Percentiles rank a stretch among this genome's conserved stretches.
Evolutionary conservation across 805 yeast genomes (phyloP).

Genomic region (Brettanomyces sp.): DNA sequence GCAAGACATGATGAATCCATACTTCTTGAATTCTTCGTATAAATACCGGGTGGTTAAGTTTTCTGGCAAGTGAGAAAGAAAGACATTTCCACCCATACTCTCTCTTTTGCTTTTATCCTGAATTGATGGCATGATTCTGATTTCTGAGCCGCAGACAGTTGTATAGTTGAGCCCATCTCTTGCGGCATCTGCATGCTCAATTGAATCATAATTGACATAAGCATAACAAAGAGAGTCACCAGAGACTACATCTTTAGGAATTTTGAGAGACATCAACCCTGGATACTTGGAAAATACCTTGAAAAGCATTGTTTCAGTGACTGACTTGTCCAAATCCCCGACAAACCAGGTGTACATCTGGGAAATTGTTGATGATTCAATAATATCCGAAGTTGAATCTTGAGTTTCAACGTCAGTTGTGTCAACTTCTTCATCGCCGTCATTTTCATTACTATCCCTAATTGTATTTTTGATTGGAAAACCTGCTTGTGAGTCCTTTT

Average conservation of each 20-base stretch:
- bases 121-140: conserved; percentile 48
- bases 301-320: conserved; percentile 40
- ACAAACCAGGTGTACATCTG: conserved; percentile 30
- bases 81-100: conserved; percentile 40
- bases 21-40: conserved; percentile 19
- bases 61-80: conserved; percentile 36
- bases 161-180: conserved; percentile 48
- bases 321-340: conserved; percentile 47
- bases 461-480: not conserved
- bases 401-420: not conserved
- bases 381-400: not conserved
- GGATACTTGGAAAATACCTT: conserved; percentile 33
- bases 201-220: conserved; percentile 50
- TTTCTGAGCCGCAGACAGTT: conserved; percentile 30
- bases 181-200: conserved; percentile 45
- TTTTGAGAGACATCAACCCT: conserved; percentile 47
- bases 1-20: conserved; percentile 23
- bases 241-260: conserved; percentile 46
- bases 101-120: conserved; percentile 33
- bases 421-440: not conserved
- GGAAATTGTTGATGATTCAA: not conserved
- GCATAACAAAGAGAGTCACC: conserved; percentile 63
- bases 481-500: not conserved
- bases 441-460: not conserved
- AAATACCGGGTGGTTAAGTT: conserved; percentile 21